Evolutionary conservation across 352 stramenopile genomes (phyloP).

Genomic region (Globisporangium recalcitrans): DNA sequence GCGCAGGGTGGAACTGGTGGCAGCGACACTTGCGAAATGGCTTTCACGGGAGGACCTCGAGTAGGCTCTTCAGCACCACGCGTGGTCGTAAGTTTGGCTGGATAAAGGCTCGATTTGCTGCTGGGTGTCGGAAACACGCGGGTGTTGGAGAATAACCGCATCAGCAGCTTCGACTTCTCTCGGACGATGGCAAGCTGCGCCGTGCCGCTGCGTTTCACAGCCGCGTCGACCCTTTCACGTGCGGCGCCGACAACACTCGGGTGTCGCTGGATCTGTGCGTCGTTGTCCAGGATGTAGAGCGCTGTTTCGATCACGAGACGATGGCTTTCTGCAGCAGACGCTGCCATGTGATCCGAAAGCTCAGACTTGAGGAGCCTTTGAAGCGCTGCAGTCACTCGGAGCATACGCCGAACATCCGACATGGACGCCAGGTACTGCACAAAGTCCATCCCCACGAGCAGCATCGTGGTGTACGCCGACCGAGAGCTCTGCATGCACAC

Average conservation of each 20-base stretch:
- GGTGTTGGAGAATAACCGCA: too few species aligned
- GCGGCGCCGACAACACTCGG: not conserved
- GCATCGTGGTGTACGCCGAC: slow-evolving; percentile 15
- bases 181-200: not conserved
- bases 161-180: too few species aligned
- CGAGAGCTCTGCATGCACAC: slow-evolving; percentile 23
- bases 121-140: too few species aligned
- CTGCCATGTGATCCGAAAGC: not conserved
- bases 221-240: not conserved
- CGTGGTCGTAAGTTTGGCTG: too few species aligned
- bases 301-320: not conserved
- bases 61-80: too few species aligned
- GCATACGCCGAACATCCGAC: not conserved
- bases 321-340: not conserved
- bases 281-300: not conserved
- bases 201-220: not conserved
- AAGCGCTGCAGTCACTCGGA: not conserved
- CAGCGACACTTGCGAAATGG: too few species aligned
- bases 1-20: too few species aligned
- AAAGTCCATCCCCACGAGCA: not conserved
- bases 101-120: too few species aligned
- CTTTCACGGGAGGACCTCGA: too few species aligned
- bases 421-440: not conserved
- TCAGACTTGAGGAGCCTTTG: not conserved
- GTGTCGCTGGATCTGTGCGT: not conserved